Evolutionary conservation across 768 basidiomycete species (phyloP), one percentile per base, ranked within the genome.

Genomic region (Trametopsis cervina): DNA sequence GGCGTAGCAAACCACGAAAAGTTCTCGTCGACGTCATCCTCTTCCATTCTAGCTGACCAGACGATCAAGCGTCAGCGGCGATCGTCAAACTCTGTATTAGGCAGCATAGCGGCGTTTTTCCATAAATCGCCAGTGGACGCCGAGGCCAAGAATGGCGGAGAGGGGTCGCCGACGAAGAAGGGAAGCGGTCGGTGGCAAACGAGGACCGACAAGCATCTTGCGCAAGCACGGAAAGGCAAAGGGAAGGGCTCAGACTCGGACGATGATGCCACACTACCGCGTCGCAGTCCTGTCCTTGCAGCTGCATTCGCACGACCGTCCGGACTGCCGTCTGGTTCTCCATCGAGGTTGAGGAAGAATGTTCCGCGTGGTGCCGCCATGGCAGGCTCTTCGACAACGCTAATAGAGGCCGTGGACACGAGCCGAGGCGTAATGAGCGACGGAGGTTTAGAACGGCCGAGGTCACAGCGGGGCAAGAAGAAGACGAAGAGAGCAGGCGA

Each of bases 51-150:
- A 7, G 29, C 29, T 7, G 15, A 33, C 15, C 29, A 33, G 15
- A 15, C 15, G 15, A 7, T 15, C 9, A 33, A 33, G 29, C 29
- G 29, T 33, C 7, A 51, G 27, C 39, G 53, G 42, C 54, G 49
- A 17, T 51, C 58, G 4, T 60, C 51, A 43, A 54, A 44, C 50
- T 50, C 53, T 42, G 41, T 80, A 46, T 69, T 79, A 29, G 74
- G 72, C 24, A 72, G 73, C 35, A 55, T 79, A 43, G 68, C 66
- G 9, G 71, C 70, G 10, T 59, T 78, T 15, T 79, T 80, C 58
- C 29, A 33, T 33, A 33, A 15, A 33, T 33, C 29, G 9, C 29
- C 29, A 7, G 29, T 33, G 7, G 29, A 33, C 9, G 9, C 7
- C 29, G 29, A 33, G 29, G 9, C 7, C 9, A 33, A 7, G 9